Evolutionary conservation across 345 rosid genomes (phyloP), one percentile per base, ranked within the genome.

Genomic region (Ceriops decandra): DNA sequence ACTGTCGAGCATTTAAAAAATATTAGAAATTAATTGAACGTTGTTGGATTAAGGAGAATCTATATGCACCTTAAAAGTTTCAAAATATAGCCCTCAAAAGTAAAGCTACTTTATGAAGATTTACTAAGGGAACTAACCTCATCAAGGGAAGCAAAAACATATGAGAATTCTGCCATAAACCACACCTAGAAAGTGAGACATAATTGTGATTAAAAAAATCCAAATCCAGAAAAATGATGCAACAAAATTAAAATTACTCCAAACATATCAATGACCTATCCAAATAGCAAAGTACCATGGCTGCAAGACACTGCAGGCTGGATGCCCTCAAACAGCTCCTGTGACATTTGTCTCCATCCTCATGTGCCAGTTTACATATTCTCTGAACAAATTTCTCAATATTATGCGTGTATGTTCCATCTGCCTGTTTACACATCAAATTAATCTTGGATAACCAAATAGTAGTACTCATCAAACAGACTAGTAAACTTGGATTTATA

Each of bases 261-360:
- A 26, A 67, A 27, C 4, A 46, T 47, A 5, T 42, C 8, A 32
- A 27, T 22, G 54, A 58, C 31, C 24, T 35, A 63, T 64, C 11
- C 65, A 63, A 73, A 57, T 81, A 91, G 93, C 93, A 68, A 69
- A 72, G 57, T 83, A 95, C 98, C 96, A 95, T 87, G 58, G 96
- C 96, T 71, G 98, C 87, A 68, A 95, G 89, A 78, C 99, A 95
- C 71, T 95, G 95, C 82, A 95, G 77, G 72, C 93, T 85, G 58
- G 91, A 84, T 46, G 98, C 96, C 75, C 89, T 84, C 69, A 90
- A 72, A 64, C 78, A 59, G 66, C 57, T 69, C n/a, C 60, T 81
- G 51, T 75, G 74, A 70, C 79, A 79, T 71, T 85, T 90, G 17
- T 79, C 84, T 71, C 86, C 88, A 46, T 62, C 76, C 68, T 82